Percentiles rank a stretch among this genome's conserved stretches.
Evolutionary conservation across 768 basidiomycete species (phyloP).

Genomic region (Galerina marginata): DNA sequence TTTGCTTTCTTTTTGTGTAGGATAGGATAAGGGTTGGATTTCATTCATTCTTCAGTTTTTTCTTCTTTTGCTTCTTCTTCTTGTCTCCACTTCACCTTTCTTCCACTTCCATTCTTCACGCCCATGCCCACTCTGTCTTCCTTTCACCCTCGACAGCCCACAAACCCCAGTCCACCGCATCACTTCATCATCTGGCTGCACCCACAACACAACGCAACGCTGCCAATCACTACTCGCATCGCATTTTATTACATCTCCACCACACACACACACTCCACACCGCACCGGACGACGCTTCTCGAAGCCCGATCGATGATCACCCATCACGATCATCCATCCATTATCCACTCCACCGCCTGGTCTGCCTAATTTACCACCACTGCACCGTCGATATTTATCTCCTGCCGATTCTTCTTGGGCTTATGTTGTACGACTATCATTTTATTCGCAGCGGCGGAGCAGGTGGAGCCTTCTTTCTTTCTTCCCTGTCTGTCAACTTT

Average conservation of each 20-base stretch:
- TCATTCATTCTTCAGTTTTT: neutral
- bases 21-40: neutral
- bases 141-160: neutral
- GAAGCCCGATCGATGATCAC: too few species aligned
- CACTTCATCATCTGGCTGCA: neutral
- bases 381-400: too few species aligned
- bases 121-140: slow-evolving; percentile 1
- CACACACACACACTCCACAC: too few species aligned
- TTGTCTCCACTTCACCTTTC: neutral
- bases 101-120: slow-evolving; percentile 1
- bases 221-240: too few species aligned
- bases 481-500: neutral
- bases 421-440: too few species aligned
- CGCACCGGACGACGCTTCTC: too few species aligned
- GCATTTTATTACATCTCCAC: too few species aligned
- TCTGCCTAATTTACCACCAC: too few species aligned
- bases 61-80: neutral
- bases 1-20: neutral
- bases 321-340: too few species aligned
- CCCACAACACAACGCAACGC: neutral
- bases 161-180: neutral
- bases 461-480: neutral
- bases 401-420: too few species aligned
- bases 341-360: too few species aligned
- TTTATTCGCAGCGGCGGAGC: too few species aligned